These are phyloP conservation scores for Coemansia sp. DNA, from an alignment of 192 early-diverging fungal species.

Conservation along the genomic window DNA sequence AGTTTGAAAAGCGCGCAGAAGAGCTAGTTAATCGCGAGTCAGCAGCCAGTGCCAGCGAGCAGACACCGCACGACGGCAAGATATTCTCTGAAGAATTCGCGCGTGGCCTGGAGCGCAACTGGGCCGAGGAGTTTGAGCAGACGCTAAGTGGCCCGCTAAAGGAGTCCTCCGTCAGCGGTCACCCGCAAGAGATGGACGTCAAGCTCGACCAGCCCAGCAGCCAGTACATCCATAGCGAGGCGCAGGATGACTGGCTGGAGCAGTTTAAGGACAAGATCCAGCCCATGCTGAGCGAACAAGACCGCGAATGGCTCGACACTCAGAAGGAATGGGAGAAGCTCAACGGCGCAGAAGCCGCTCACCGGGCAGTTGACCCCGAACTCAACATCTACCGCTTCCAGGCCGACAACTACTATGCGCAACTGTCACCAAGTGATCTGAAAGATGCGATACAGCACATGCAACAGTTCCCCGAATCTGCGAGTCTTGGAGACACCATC, in stretches of 20 bases:
- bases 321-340: slow-evolving; percentile 72
- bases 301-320: slow-evolving; percentile 72
- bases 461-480: slow-evolving; percentile 52
- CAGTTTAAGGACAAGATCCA: slow-evolving; percentile 71
- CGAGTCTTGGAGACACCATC: slow-evolving; percentile 83
- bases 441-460: slow-evolving; percentile 58
- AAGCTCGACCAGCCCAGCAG: slow-evolving; percentile 61
- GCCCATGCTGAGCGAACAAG: slow-evolving; percentile 62
- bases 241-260: slow-evolving; percentile 64
- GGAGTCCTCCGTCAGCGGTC: slow-evolving; percentile 53
- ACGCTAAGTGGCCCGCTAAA: slow-evolving; percentile 51
- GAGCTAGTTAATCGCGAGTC: slow-evolving; percentile 53
- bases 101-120: slow-evolving; percentile 58
- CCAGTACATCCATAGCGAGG: slow-evolving; percentile 55
- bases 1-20: slow-evolving; percentile 66
- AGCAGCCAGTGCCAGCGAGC: slow-evolving; percentile 19
- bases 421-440: slow-evolving; percentile 35
- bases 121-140: slow-evolving; percentile 65
- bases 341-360: slow-evolving; percentile 40
- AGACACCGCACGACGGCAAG: slow-evolving; percentile 51
- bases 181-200: slow-evolving; percentile 56
- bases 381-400: slow-evolving; percentile 77
- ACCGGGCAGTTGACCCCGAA: slow-evolving; percentile 56
- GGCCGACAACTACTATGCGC: slow-evolving; percentile 37
- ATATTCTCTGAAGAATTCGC: slow-evolving; percentile 63